Base-by-base conservation (phyloP, 495 filamentous ascomycete species). In the Thermochaetoides thermophila region DNA sequence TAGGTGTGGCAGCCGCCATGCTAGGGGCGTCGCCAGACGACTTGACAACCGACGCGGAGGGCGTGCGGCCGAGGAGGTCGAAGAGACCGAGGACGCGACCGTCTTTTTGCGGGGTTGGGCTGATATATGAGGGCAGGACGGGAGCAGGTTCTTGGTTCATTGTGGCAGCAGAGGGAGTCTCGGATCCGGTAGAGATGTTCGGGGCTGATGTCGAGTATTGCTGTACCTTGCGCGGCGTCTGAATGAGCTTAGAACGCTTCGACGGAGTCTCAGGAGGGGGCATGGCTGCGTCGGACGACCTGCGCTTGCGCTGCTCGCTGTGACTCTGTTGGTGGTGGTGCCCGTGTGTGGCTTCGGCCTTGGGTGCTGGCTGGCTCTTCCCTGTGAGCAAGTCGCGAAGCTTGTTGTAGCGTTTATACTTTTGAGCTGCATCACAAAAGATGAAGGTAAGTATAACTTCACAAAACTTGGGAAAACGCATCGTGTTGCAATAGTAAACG, bases 91-190 rank as follows among this genome's bases (percentile, higher is more conserved):
- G 61, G 1, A 89, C 71, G 24, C 71, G 73, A 9, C 89, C 89
- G 53, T 93, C 81, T 38, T 78, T 79, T 44, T 95, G 86, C 2
- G 89, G 89, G 1, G 89, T 96, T 2, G 86, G 86, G 5, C 85
- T 85, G 41, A 95, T 59, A 23, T 54, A 61, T 34, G 62, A 57
- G 17, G 64, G 53, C 46, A 71, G 29, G 42, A 59, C 37, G 1
- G 19, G 26, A 9, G 9, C 26, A 0, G 74, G 76, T 37, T 73
- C 77, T 55, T 75, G 75, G 14, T 77, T 59, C 30, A 67, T 68
- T 5, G 71, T 61, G 7, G 71, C 46, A 1, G 62, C 46, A 0
- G 76, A 71, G 1, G 71, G 72, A 0, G 76, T 76, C 23, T 16
- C 15, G n/a, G n/a, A n/a, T n/a, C n/a, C n/a, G 10, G 12, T 18